Evolutionary conservation across 2,329 filamentous ascomycete species (phyloP), one percentile per base, ranked within the genome.

Genomic region (Ophiocordyceps camponoti-saundersi): DNA sequence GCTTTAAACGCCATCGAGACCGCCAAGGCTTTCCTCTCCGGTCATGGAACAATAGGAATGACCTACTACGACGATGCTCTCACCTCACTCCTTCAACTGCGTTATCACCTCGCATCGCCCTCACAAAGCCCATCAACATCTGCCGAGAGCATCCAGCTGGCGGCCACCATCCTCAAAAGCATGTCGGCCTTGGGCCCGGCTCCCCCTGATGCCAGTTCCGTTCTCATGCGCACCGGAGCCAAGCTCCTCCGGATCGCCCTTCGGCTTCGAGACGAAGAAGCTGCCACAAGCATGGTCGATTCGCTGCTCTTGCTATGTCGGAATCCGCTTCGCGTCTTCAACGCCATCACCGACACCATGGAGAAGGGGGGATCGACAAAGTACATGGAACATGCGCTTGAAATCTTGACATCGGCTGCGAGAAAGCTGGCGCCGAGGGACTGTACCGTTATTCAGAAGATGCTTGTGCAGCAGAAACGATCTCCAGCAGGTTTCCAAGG

Each of bases 221-320:
- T 29, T 10, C 23, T 55, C 20, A 48, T 53, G 45, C 50, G 51
- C 40, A 49, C 51, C 45, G 54, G 54, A 15, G 47, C 56, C 40
- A 46, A 52, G 23, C 44, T 65, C 44, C 53, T 63, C 36, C 52
- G 51, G 34, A 48, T 53, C 12, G 46, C 52, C 7, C 45, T 52
- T 16, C 44, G 47, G 20, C 48, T 49, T 12, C 48, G 51, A 41
- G 46, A 58, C 20, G 48, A 45, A 3, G 53, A 49, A 1, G 50
- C 56, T 1, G 44, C 51, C 12, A 18, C n/a, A 7, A 30, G 45
- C 6, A 50, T 57, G 5, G 47, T 63, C 1, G 47, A 54, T n/a
- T 44, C 46, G 13, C 29, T 59, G 2, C 46, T 52, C 4, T 53
- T 54, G 5, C 47, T 53, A 34, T 58, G 51, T 13, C 51, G 48